Evolutionary conservation across 2,329 filamentous ascomycete genomes (phyloP).

Genomic region (Xylaria sp.): DNA sequence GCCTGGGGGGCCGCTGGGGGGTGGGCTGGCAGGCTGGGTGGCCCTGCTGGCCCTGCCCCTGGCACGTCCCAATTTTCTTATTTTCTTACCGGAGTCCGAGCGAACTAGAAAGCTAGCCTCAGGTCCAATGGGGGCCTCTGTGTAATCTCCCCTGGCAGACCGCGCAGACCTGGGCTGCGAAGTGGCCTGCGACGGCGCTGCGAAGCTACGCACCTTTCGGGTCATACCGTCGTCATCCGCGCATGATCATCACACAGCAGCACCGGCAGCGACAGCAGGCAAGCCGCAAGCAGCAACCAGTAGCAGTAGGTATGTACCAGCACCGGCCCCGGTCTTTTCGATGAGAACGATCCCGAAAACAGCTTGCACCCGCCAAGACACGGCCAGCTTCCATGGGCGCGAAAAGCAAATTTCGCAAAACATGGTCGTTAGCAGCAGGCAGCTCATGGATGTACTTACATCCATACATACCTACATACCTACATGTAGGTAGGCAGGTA

Average conservation of each 20-base stretch:
- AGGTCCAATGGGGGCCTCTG: neutral
- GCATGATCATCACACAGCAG: conserved; percentile 27
- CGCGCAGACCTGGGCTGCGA: conserved; percentile 27
- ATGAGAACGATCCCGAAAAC: conserved; percentile 8
- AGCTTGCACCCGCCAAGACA: conserved; percentile 17
- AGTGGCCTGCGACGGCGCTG: conserved; percentile 35
- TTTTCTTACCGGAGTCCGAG: conserved; percentile 22
- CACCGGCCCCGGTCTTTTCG: too few species aligned
- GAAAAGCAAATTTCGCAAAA: conserved; percentile 26
- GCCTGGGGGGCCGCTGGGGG: conserved; percentile 26
- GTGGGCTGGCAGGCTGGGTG: conserved; percentile 14
- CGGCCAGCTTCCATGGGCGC: conserved; percentile 14
- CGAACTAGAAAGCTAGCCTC: neutral
- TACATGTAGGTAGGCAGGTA: neutral
- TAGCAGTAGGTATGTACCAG: too few species aligned
- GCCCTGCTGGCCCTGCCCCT: conserved; percentile 12
- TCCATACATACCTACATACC: neutral
- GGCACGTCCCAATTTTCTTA: conserved; percentile 12
- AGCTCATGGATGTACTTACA: too few species aligned
- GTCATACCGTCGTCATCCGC: conserved; percentile 29
- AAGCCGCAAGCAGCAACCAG: too few species aligned
- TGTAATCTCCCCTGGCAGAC: conserved; percentile 13
- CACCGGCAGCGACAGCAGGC: too few species aligned
- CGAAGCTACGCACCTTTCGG: conserved; percentile 30
- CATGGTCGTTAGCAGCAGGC: conserved; percentile 16